Evolutionary conservation across 2,329 filamentous ascomycete species (phyloP), one percentile per base, ranked within the genome.

Genomic region (Talaromyces marneffei): DNA sequence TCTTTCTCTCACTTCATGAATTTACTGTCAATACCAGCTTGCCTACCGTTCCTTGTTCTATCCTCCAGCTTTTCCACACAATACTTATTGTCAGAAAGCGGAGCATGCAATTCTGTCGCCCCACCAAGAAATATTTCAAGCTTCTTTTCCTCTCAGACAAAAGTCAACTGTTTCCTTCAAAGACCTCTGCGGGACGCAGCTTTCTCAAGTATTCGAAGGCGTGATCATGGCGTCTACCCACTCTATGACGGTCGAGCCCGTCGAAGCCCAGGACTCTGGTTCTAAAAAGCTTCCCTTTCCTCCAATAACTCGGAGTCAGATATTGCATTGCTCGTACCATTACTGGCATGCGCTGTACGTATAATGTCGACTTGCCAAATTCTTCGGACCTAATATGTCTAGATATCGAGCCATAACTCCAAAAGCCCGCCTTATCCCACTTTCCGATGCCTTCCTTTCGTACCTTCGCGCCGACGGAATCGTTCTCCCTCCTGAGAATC

Each of bases 381-480:
- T 39, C 5, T 42, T 44, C 35, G 23, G 20, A 52, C 46, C 66
- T 68, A 37, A 70, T 20, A 18, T 14, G 20, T 53, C 12, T 57
- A 90, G 86, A 74, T 96, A 95, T 73, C 88, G 90, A 63, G 80
- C 85, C 7, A 83, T 90, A 53, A 92, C 91, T 35, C 89, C 96
- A 46, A 94, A 93, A 78, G 92, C 93, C 2, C 86, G 90, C 31
- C 86, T 96, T 42, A 88, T 99, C 57, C 87, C 90, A 1, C 82
- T 99, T 5, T 84, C 89, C 0, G 74, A 82, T 3, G 81, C 86
- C 3, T 96, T 97, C 72, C 78, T 97, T 55, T 82, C 88, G 57
- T 99, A 97, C 74, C 86, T 99, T 27, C 89, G 89, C 63, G 89
- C 92, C 70, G 94, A 99, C 71, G 92, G 94, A 66, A 97, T 99